Evolutionary conservation across 2,329 filamentous ascomycete species (phyloP).

Genomic region (Onygenales sp.): DNA sequence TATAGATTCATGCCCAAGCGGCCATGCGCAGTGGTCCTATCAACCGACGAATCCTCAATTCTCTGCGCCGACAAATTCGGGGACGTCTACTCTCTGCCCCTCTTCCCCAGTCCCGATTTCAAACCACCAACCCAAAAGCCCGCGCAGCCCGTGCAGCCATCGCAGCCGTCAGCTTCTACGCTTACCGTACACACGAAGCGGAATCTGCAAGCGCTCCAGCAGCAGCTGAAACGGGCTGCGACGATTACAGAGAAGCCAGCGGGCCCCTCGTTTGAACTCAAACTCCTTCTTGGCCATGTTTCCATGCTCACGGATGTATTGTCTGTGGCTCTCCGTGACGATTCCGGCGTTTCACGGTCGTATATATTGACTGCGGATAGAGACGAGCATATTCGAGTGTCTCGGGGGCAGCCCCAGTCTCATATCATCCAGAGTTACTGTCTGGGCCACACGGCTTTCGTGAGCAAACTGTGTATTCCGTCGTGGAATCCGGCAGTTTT

Average conservation of each 20-base stretch:
- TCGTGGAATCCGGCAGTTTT: constrained; percentile 49
- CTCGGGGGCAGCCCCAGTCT: constrained; percentile 68
- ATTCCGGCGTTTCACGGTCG: constrained; percentile 36
- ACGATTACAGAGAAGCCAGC: constrained; percentile 35
- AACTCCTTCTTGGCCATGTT: constrained; percentile 81
- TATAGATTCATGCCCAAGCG: constrained; percentile 77
- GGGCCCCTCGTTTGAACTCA: constrained; percentile 57
- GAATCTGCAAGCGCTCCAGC: constrained; percentile 49
- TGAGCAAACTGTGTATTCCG: constrained; percentile 65
- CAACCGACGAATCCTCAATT: constrained; percentile 61
- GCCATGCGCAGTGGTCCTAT: constrained; percentile 65
- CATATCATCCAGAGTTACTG: constrained; percentile 87
- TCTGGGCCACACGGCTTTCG: constrained; percentile 76
- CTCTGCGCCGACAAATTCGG: constrained; percentile 91
- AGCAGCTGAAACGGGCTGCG: constrained; percentile 43
- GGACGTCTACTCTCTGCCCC: constrained; percentile 82
- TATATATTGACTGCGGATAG: constrained; percentile 61
- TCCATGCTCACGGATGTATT: constrained; percentile 79
- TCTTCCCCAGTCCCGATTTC: constrained; percentile 40
- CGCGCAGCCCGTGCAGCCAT: constrained; percentile 24
- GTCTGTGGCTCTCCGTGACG: constrained; percentile 40
- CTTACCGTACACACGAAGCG: constrained; percentile 54
- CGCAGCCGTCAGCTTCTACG: constrained; percentile 44
- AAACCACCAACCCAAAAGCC: constrained; percentile 26
- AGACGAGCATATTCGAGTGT: constrained; percentile 81